Evolutionary conservation across 1,139 yeast genomes (phyloP), one percentile per base, ranked within the genome.

Genomic region (Yamadazyma spencermartinsiae): DNA sequence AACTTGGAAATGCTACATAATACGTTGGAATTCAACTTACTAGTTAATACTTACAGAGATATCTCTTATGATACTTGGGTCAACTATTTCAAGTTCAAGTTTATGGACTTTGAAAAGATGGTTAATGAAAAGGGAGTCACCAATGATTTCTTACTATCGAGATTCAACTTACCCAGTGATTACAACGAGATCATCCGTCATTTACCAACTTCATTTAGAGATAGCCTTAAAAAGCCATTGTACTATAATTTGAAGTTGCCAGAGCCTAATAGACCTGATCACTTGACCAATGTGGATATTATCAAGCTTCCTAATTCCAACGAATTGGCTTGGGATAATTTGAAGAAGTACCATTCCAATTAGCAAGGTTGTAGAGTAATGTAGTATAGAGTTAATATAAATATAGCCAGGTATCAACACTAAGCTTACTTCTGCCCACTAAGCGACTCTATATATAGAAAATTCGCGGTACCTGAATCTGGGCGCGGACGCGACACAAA

Each of bases 1-100:
- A 72, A 72, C 45, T 45, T 72, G 41, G 77, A 72, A 49, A 67
- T 72, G 68, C 51, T 72, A 19, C 77, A 72, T 45, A 71, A 68
- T 42, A 65, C 63, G 37, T 57, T 66, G 24, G 74, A 69, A 43
- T 72, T 66, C 48, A 72, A 72, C 44, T 48, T 71, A 18, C 56
- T 72, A 36, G 48, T 66, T 11, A 72, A 72, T 45, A 58, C 74
- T 5, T 72, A 70, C 48, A 52, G 77, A 35, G 67, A 61, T 25
- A 64, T 72, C 34, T 55, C 74, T 0, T 56, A 53, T 11, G 69
- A 68, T 20, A 70, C 74, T 0, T 70, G 76, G 76, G 44, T 51
- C 12, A 54, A 58, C 26, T 72, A 68, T 49, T 72, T 60, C 49
- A 56, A 60, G 35, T 72, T 70, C 48, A 69, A 68, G 42, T 44